phyloP scores from a whole-genome alignment of 2,329 filamentous ascomycete species.

The Apiospora pterosperma region DNA sequence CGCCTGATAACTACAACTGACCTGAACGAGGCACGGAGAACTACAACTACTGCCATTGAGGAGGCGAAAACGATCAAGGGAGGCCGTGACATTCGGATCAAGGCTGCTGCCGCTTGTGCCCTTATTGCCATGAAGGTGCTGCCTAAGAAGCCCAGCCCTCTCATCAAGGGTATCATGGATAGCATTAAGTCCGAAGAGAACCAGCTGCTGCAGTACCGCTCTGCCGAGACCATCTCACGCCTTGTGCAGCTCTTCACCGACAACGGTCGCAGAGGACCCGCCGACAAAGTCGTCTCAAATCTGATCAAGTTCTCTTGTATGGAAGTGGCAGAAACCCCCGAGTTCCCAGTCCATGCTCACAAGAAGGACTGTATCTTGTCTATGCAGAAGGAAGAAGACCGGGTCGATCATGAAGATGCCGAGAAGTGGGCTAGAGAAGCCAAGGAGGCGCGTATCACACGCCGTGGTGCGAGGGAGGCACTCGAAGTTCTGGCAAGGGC shows the following conservation, averaged over 20 bases:
- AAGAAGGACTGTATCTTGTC: slow-evolving; percentile 83
- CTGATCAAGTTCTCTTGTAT: slow-evolving; percentile 97
- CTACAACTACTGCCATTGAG: slow-evolving; percentile 68
- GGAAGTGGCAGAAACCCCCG: slow-evolving; percentile 94
- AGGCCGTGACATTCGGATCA: slow-evolving; percentile 79
- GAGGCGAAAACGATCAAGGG: slow-evolving; percentile 79
- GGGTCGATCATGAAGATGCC: slow-evolving; percentile 82
- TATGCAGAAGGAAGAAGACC: slow-evolving; percentile 94
- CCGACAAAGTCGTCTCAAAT: slow-evolving; percentile 94
- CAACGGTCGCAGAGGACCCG: slow-evolving; percentile 75
- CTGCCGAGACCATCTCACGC: slow-evolving; percentile 77
- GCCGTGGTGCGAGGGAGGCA: slow-evolving; percentile 90
- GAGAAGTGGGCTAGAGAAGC: slow-evolving; percentile 87
- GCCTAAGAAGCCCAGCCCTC: slow-evolving; percentile 87
- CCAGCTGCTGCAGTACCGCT: slow-evolving; percentile 79
- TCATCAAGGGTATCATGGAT: slow-evolving; percentile 98
- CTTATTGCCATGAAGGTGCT: slow-evolving; percentile 82
- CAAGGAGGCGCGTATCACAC: slow-evolving; percentile 82
- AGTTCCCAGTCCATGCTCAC: slow-evolving; percentile 79
- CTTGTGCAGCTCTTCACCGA: slow-evolving; percentile 85
- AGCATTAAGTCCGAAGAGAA: slow-evolving; percentile 96
- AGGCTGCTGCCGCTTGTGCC: slow-evolving; percentile 81
- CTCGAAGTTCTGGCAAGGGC: slow-evolving; percentile 80
- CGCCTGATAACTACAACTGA: slow-evolving; percentile 79
- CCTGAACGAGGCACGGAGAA: slow-evolving; percentile 71